Base-by-base conservation (phyloP, 192 early-diverging fungal genomes). In the Coemansia sp. region DNA sequence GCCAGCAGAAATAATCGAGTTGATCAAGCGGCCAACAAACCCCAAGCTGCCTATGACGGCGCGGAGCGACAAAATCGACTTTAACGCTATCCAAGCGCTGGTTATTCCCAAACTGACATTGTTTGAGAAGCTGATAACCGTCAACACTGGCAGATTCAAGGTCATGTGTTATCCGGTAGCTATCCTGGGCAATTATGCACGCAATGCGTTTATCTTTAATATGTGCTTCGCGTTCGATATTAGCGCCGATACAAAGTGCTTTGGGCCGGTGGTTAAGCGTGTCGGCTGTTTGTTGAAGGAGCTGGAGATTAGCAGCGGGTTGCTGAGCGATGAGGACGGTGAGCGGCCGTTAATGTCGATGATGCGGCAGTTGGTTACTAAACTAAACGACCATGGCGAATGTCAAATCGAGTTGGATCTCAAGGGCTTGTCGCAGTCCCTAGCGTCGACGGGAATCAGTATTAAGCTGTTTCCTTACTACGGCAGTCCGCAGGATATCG, bases 171-270 rank as follows among this genome's bases (percentile, higher is more conserved):
- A 83, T 42, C 80, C 80, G n/a, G 62, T 83, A n/a, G 65, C 69
- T 0, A 58, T 83, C 4, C 61, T 78, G 39, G 80, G 80, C 9
- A 69, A 71, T 31, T 93, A 95, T 66, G 77, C 82, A 58, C 84
- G 97, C 23, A 96, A 95, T 77, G 89, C 87, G 32, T 83, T 96
- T 55, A 86, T 94, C 29, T 99, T 96, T 84, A 99, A 99, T 78
- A 84, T 96, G 51, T 91, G 93, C 63, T 97, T 99, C 88, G 91
- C 95, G 12, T 98, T 99, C 86, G 93, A 95, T 58, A 88, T 87
- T 44, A 77, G 87, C 19, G 94, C 92, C 1, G 89, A 94, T 46
- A 93, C 91, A 31, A 83, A 80, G 34, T 89, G 89, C 42, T 97
- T 94, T 63, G 94, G 95, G 57, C 91, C 94, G 41, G 89, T 98